These are phyloP conservation scores for Thielaviopsis euricoi DNA, from an alignment of 2,329 filamentous ascomycete genomes.

Conservation along the genomic window DNA sequence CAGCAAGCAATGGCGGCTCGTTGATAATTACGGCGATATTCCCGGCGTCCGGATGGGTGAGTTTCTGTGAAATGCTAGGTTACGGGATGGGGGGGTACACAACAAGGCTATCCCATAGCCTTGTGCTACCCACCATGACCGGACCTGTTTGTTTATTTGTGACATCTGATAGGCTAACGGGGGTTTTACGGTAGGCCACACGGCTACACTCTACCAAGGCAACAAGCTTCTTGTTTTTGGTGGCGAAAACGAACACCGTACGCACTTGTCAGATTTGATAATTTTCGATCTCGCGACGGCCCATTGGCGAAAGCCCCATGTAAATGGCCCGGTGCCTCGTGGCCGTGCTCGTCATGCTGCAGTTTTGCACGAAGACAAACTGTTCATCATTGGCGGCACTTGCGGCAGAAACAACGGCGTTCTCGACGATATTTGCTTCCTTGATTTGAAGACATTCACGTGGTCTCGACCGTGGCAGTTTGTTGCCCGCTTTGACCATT, in stretches of 20 bases:
- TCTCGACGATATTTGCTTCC: slow-evolving; percentile 87
- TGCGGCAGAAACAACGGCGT: slow-evolving; percentile 85
- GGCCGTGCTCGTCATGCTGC: slow-evolving; percentile 87
- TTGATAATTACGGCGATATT: slow-evolving; percentile 97
- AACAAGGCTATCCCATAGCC: background rate
- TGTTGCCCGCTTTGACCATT: slow-evolving; percentile 86
- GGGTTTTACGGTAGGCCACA: slow-evolving; percentile 49
- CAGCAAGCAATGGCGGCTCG: slow-evolving; percentile 82
- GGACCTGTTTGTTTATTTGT: background rate
- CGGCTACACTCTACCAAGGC: slow-evolving; percentile 81
- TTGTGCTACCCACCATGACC: background rate
- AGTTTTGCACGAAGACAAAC: slow-evolving; percentile 86
- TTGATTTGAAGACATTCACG: slow-evolving; percentile 92
- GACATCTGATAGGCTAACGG: slow-evolving; percentile 1
- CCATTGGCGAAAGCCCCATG: slow-evolving; percentile 84
- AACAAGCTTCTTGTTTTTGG: slow-evolving; percentile 95
- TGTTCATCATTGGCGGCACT: slow-evolving; percentile 92
- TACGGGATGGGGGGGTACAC: background rate
- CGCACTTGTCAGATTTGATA: slow-evolving; percentile 88
- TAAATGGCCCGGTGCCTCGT: slow-evolving; percentile 70
- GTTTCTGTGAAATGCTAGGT: slow-evolving; percentile 15
- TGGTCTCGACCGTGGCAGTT: slow-evolving; percentile 97
- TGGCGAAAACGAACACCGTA: slow-evolving; percentile 92
- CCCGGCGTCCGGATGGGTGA: slow-evolving; percentile 91
- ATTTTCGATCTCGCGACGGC: slow-evolving; percentile 90